Evolutionary conservation across 2,329 filamentous ascomycete genomes (phyloP), one percentile per base, ranked within the genome.

Genomic region (Alternaria longipes): DNA sequence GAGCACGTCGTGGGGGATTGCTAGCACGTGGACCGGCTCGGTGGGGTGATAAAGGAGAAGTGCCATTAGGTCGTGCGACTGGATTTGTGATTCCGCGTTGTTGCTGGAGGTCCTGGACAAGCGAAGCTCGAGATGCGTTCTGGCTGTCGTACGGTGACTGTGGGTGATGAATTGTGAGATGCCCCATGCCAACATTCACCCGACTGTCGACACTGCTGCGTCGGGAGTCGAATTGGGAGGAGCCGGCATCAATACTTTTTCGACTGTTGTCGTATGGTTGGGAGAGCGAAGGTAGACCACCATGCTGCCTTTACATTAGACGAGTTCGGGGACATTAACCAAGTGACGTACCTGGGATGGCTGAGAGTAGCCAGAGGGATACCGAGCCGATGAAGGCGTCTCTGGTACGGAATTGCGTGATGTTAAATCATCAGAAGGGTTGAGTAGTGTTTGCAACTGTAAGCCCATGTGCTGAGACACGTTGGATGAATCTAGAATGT

Each of bases 151-250:
- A 94, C 1, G 91, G 91, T 7, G 90, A 91, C 2, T 84, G 84
- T 46, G 85, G 85, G 53, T 88, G 87, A 50, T 88, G 87, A 50
- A 94, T 83, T 67, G 88, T 85, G 78, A 94, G 85, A 46, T 91
- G 89, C 58, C 84, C 86, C 76, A 94, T 89, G 45, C 86, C 86
- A 66, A 89, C 87, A 71, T 92, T 91, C 75, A 94, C 89, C 64
- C 91, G 86, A 77, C 91, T 93, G 77, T 94, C 91, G 5, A 94
- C 90, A 70, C 91, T 94, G 79, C 92, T 91, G 54, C 91, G 87
- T 59, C 90, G 86, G 49, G 89, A 88, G 50, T 89, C 84, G 36
- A 83, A 77, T 22, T 85, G 81, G 1, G 82, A 72, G 41, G 82
- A 72, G 46, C 67, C 55, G 22, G 82, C 81, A 50, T 88, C 86